Conservation (phyloP, 257 asterid genomes). For the Verbena officinalis region DNA sequence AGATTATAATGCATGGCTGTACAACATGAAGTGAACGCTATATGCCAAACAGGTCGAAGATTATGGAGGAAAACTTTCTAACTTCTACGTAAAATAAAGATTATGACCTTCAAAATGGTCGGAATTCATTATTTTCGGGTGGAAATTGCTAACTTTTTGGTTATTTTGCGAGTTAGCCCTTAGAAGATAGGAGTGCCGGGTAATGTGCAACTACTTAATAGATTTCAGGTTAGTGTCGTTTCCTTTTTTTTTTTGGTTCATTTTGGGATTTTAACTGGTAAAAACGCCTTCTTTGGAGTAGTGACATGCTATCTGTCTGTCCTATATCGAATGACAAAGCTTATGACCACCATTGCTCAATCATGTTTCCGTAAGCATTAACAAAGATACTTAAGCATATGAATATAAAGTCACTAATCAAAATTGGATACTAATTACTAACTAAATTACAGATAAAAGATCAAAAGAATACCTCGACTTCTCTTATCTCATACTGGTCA, state of each 20-base stretch:
- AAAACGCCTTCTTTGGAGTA: no score
- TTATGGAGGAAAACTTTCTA: not conserved
- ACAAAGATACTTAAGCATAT: not conserved
- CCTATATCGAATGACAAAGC: not conserved
- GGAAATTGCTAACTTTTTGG: no score
- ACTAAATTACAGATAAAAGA: slow-evolving; percentile 6
- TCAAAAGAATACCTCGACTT: slow-evolving; percentile 64
- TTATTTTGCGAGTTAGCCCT: no score
- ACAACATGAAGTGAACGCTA: not conserved
- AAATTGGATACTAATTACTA: slow-evolving; percentile 1
- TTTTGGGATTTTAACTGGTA: not conserved
- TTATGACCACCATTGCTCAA: not conserved
- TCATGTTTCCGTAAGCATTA: not conserved
- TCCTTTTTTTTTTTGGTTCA: not conserved
- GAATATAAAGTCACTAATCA: not conserved
- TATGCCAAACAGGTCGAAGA: not conserved
- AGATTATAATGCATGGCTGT: not conserved
- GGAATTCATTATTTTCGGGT: no score
- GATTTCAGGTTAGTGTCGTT: not conserved
- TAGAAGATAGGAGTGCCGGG: no score
- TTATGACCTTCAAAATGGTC: no score
- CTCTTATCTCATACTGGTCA: slow-evolving; percentile 70
- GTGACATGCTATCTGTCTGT: no score
- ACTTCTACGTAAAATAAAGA: no score
- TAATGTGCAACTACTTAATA: no score